phyloP scores from a whole-genome alignment of 352 stramenopile species.

The Pythium periplocum region DNA sequence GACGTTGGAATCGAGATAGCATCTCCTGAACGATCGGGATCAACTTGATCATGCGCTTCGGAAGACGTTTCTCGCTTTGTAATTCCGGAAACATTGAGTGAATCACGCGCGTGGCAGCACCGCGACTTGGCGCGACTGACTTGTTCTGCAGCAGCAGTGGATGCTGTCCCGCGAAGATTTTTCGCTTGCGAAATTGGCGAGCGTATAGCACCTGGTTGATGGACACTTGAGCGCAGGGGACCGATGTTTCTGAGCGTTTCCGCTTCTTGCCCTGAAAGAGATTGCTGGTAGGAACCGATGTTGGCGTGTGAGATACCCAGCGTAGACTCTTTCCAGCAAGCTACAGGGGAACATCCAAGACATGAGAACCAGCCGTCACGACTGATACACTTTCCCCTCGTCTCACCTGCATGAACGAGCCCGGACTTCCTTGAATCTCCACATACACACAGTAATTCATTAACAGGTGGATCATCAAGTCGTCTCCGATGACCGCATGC shows the following conservation, averaged over 20 bases:
- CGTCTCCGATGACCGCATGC: constrained; percentile 54
- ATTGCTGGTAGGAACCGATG: neutral
- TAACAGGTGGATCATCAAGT: constrained; percentile 60
- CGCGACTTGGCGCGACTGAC: constrained; percentile 28
- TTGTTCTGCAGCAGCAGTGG: constrained; percentile 22
- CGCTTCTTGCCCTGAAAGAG: neutral
- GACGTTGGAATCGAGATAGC: constrained; percentile 30
- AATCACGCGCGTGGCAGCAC: constrained; percentile 38
- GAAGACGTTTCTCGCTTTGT: constrained; percentile 30
- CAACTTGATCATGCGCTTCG: constrained; percentile 53
- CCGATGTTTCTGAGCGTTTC: neutral
- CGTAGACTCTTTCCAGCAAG: constrained; percentile 48
- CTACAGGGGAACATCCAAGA: constrained; percentile 11
- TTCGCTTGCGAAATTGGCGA: constrained; percentile 27
- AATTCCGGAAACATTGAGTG: constrained; percentile 34
- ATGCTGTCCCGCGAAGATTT: constrained; percentile 30
- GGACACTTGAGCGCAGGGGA: constrained; percentile 14
- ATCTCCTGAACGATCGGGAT: constrained; percentile 53
- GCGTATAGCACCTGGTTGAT: constrained; percentile 70
- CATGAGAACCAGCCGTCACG: too few relatives aligned
- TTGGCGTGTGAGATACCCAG: constrained; percentile 6
- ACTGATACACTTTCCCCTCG: neutral
- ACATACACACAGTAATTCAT: constrained; percentile 59
- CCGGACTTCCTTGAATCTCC: constrained; percentile 18
- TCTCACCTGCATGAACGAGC: constrained; percentile 53